Percentiles rank a stretch among this genome's conserved stretches.
phyloP scores from a whole-genome alignment of 2,329 filamentous ascomycete species.

The Paecilomyces sp. region DNA sequence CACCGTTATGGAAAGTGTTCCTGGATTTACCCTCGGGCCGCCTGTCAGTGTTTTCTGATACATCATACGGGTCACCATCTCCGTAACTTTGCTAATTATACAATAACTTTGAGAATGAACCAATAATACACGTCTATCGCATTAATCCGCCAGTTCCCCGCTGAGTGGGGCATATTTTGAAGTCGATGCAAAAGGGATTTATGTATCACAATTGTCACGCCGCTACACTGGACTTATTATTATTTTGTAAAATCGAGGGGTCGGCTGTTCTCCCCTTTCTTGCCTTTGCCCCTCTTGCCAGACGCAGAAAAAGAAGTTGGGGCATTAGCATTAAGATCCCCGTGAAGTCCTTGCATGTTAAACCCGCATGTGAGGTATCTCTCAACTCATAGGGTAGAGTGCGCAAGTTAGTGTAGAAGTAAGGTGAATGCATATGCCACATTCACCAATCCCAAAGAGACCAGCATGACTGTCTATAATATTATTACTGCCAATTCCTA shows the following conservation, averaged over 20 bases:
- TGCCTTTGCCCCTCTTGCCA: too few relatives aligned
- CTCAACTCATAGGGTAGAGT: too few relatives aligned
- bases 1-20: neutral
- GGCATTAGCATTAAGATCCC: too few relatives aligned
- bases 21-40: neutral
- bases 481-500: too few relatives aligned
- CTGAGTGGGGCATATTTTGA: neutral
- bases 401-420: too few relatives aligned
- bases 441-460: too few relatives aligned
- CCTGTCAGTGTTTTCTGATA: neutral
- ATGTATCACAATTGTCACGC: neutral
- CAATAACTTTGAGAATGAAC: neutral
- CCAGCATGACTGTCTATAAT: too few relatives aligned
- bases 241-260: neutral
- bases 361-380: too few relatives aligned
- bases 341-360: too few relatives aligned
- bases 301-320: too few relatives aligned
- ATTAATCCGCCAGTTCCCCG: neutral
- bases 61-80: neutral
- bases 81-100: neutral
- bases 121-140: neutral
- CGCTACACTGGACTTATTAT: neutral
- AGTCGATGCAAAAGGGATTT: neutral
- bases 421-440: too few relatives aligned
- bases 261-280: too few relatives aligned